Evolutionary conservation across 2,329 filamentous ascomycete species (phyloP), one percentile per base, ranked within the genome.

Genomic region (Tricladium varicosporioides): DNA sequence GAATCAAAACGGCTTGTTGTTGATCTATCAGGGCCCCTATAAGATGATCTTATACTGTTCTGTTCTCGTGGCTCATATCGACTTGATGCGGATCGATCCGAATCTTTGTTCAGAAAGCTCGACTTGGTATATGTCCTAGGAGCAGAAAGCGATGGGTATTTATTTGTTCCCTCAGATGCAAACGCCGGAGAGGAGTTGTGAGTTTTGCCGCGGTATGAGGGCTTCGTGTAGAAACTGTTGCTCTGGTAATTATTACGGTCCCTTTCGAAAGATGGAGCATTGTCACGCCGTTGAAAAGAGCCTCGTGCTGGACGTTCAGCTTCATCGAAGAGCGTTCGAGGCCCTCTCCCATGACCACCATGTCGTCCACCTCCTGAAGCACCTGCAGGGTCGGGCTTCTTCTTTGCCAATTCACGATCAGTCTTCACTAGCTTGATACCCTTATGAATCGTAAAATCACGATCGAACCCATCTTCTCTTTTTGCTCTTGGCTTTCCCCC

Each of bases 401-500:
- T 58, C 15, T 51, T 40, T 9, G 42, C 56, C 22, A 58, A 19
- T 22, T 58, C 42, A 43, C 14, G 18, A 40, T 58, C 33, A 9
- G 56, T 48, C 42, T 51, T 58, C n/a, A 55, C 36, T 5, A 40
- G 19, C 44, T 58, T 58, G 10, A 47, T 48, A 2, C 56, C 56
- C 16, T 46, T 45, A n/a, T 33, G 19, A 40, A 58, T 58, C 32
- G 15, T 36, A 32, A 47, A 14, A 18, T 46, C 42, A 11, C 15
- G 43, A 16, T n/a, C 15, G 18, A 22, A 16, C 43, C 16, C 43
- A 11, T 18, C 31, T 47, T 43, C 15, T 36, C 14, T 15, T 51
- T 54, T 54, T 15, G 14, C 16, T 32, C 47, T 14, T 5, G 45
- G n/a, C 10, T 59, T 64, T 22, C 61, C 63, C 44, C 66, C 63